A percentile compares a stretch with the other conserved stretches of the same genome.
These are phyloP conservation scores for Parsonsia alboflavescens DNA, from an alignment of 257 asterid genomes.

Conservation along the genomic window DNA sequence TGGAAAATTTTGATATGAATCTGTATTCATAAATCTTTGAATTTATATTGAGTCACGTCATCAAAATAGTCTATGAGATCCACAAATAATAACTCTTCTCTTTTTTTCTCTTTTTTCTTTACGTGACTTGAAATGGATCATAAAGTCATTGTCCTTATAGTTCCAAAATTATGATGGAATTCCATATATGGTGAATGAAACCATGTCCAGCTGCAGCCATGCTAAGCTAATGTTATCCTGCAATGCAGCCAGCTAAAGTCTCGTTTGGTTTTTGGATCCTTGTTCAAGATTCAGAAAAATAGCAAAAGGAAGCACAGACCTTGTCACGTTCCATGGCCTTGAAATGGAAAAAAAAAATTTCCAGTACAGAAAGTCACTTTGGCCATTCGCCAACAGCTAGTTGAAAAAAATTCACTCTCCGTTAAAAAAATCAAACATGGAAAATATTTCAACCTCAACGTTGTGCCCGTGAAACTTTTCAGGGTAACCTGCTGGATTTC, in stretches of 20 bases:
- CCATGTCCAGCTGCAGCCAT: not conserved
- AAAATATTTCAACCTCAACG: not conserved
- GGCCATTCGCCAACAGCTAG: not conserved
- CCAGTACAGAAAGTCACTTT: constrained; percentile 3
- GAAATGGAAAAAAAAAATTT: not conserved
- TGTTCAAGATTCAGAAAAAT: constrained; percentile 9
- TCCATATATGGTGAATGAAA: not conserved
- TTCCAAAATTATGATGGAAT: too few species aligned
- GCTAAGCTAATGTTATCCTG: not conserved
- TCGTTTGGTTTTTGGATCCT: constrained; percentile 12
- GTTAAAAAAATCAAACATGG: constrained; percentile 2
- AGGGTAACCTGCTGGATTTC: constrained; percentile 15
- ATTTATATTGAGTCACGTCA: too few species aligned
- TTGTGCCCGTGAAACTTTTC: constrained; percentile 7
- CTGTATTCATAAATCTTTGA: too few species aligned
- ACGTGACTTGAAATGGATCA: too few species aligned
- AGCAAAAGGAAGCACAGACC: not conserved
- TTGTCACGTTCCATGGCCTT: constrained; percentile 19
- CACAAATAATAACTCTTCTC: too few species aligned
- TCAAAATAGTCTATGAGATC: too few species aligned
- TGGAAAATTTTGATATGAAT: too few species aligned
- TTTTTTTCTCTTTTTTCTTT: too few species aligned
- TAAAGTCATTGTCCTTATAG: too few species aligned
- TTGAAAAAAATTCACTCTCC: too few species aligned
- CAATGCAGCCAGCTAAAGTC: constrained; percentile 18